These are phyloP conservation scores for Candida cerambycidarum DNA, from an alignment of 805 yeast species.

Conservation along the genomic window DNA sequence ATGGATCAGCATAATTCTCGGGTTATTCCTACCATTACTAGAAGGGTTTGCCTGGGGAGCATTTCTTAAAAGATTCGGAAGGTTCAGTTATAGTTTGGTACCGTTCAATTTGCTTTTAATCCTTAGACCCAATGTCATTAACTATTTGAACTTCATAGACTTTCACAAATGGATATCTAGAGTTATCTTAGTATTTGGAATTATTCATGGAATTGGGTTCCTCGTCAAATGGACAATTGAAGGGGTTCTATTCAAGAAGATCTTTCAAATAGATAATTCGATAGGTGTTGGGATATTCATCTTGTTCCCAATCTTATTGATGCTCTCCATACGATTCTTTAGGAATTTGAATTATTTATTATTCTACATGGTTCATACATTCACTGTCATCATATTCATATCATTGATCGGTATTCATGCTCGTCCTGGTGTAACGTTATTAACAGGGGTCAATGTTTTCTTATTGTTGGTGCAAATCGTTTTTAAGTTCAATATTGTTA, in stretches of 20 bases:
- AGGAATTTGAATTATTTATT: constrained; percentile 49
- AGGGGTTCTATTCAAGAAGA: constrained; percentile 30
- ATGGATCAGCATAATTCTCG: constrained; percentile 26
- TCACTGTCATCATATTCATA: constrained; percentile 47
- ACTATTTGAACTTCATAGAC: constrained; percentile 52
- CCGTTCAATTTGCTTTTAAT: constrained; percentile 59
- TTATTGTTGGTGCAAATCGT: constrained; percentile 37
- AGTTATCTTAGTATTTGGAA: constrained; percentile 44
- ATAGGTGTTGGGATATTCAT: constrained; percentile 51
- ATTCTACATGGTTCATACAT: constrained; percentile 59
- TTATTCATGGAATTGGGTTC: constrained; percentile 56
- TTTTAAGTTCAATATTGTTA: constrained; percentile 24
- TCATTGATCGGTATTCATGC: constrained; percentile 58
- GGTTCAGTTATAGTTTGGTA: constrained; percentile 56
- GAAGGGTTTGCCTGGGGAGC: constrained; percentile 18
- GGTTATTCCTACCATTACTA: constrained; percentile 26
- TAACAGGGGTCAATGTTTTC: constrained; percentile 17
- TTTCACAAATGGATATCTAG: constrained; percentile 76
- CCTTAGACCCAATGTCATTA: constrained; percentile 48
- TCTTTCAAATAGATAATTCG: constrained; percentile 42
- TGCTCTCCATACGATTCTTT: constrained; percentile 49
- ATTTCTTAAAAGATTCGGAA: constrained; percentile 55
- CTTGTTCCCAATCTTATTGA: constrained; percentile 33
- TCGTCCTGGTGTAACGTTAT: constrained; percentile 56
- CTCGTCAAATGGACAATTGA: constrained; percentile 46